Conservation (phyloP, 2,329 filamentous ascomycete species). For the Pyricularia sp. region DNA sequence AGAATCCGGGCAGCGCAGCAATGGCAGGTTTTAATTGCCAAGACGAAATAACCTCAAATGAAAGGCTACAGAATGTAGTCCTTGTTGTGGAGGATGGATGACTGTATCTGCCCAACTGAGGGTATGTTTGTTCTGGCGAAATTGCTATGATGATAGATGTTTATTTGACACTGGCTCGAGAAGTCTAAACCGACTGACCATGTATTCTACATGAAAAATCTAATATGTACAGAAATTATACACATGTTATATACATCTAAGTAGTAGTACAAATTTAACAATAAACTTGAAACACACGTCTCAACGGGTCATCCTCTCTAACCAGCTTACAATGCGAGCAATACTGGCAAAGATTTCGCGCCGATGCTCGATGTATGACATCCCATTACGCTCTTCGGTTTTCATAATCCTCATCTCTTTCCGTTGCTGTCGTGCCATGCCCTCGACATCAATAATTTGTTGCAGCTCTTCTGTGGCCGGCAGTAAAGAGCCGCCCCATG, state of each 20-base stretch:
- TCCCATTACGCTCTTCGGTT: not conserved
- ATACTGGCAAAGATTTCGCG: not conserved
- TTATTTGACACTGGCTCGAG: not conserved
- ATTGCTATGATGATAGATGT: not conserved
- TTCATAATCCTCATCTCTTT: conserved; percentile 1
- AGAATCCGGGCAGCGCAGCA: not conserved
- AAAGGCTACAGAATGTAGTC: not conserved
- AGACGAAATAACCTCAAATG: not conserved
- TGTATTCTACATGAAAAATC: not conserved
- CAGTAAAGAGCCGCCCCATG: conserved; percentile 22
- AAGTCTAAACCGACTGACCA: not conserved
- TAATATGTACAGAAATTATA: not conserved
- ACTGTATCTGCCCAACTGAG: not conserved
- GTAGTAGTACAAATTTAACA: not conserved
- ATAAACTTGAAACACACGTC: not conserved
- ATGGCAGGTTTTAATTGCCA: not conserved
- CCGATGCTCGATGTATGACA: not conserved
- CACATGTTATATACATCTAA: not conserved
- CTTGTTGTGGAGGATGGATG: not conserved
- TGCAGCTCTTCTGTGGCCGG: conserved; percentile 15
- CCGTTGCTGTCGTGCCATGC: conserved; percentile 7
- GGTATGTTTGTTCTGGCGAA: not conserved
- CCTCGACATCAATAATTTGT: conserved; percentile 10
- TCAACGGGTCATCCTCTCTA: not conserved
- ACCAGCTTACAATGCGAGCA: not conserved